Conservation (phyloP, 148 eudicot species). For the Vaccinium corymbosum region DNA sequence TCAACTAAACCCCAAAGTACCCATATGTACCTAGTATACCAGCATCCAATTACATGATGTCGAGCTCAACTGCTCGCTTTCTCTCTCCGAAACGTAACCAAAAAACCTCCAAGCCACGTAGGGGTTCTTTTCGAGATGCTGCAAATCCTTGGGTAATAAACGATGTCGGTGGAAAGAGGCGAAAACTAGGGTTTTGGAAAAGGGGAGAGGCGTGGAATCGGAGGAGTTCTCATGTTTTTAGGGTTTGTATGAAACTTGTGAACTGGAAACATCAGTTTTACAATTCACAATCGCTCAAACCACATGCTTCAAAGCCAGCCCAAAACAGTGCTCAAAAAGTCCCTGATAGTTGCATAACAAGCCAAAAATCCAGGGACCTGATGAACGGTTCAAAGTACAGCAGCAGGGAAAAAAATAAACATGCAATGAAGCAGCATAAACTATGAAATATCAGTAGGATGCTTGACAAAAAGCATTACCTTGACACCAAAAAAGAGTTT, state of each 20-base stretch:
- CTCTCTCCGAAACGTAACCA: conserved; percentile 49
- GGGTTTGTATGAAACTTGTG: neutral
- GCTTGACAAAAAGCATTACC: neutral
- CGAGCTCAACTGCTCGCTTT: conserved; percentile 43
- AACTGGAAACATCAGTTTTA: neutral
- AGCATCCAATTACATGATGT: conserved; percentile 63
- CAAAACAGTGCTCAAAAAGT: neutral
- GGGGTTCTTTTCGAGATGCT: conserved; percentile 24
- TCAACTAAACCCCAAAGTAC: conserved; percentile 64
- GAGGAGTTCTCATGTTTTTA: conserved; percentile 58
- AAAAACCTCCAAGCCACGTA: conserved; percentile 45
- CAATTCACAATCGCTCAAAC: neutral
- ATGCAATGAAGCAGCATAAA: neutral
- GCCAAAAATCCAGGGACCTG: neutral
- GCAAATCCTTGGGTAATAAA: conserved; percentile 36
- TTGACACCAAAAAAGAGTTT: too few relatives aligned
- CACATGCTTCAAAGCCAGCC: neutral
- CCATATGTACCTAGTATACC: conserved; percentile 54
- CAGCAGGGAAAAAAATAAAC: neutral
- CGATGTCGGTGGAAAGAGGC: conserved; percentile 38
- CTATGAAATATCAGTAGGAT: neutral
- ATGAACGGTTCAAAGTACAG: neutral
- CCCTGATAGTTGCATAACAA: neutral
- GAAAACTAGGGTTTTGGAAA: conserved; percentile 6
- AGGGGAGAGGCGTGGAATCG: conserved; percentile 24